Base-by-base conservation (phyloP, 2,329 filamentous ascomycete species). In the Penicillium sp. region DNA sequence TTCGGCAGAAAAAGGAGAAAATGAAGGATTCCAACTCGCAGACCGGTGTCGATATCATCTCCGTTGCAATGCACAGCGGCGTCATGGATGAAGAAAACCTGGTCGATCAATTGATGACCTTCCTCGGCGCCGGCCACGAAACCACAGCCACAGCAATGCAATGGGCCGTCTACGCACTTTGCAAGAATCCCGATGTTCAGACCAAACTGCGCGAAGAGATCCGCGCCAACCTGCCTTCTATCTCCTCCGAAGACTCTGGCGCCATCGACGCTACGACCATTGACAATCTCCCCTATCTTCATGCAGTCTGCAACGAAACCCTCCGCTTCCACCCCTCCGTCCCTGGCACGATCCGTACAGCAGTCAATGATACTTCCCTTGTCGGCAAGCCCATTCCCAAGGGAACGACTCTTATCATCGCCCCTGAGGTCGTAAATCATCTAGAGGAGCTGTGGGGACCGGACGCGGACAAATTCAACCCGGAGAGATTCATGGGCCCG, bases 101-200 rank as follows among this genome's bases (percentile, higher is more conserved):
- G n/a, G 85, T 92, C 38, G 90, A 95, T 74, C 92, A 96, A 77
- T 85, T 95, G 73, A 95, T 96, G 91, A 96, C 91, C 0, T 95
- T 96, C 79, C 84, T 96, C 5, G 89, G 89, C 0, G 92, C 92
- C 0, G 89, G 89, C 25, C 91, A 94, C 74, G 90, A 94, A 77
- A 94, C 91, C 0, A 93, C 90, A 0, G 87, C 91, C 0, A 84
- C 87, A 0, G 84, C 90, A 19, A 82, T 95, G 72, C 89, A 88
- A n/a, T 94, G 90, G 89, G 85, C 88, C 3, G 77, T 87, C 7
- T 91, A 92, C 71, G 79, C 89, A 46, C 83, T 95, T n/a, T 85
- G 85, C 67, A 81, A 82, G 22, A 76, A 92, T 68, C 87, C 86
- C 0, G 82, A 87, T 0, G 79, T 90, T 2, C 90, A 95, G 76